Base-by-base conservation (phyloP, 2,329 filamentous ascomycete genomes). In the Stagonosporopsis cucurbitacearum region DNA sequence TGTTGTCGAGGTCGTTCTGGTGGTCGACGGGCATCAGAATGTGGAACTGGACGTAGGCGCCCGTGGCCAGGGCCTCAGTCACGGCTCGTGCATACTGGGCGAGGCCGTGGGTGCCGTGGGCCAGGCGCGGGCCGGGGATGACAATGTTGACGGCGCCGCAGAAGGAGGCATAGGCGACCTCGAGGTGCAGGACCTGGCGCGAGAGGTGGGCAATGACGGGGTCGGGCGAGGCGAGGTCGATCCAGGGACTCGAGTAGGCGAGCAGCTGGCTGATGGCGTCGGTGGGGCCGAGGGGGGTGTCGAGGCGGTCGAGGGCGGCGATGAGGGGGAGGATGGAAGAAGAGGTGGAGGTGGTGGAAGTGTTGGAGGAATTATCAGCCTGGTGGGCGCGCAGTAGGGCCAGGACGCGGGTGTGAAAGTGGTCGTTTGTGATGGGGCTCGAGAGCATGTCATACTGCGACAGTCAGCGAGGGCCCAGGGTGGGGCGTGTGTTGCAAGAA, bases 81-180 rank as follows among this genome's bases (percentile, higher is more conserved):
- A 99, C 84, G 1, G 91, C 90, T 50, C 93, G 88, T 30, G 91
- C 90, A 80, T 92, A 99, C 68, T 92, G 91, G 0, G 88, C 78
- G 69, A 81, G 84, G 15, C 82, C 81, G 50, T 80, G 77, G 37
- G 81, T 82, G 54, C 83, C 82, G 54, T 85, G 81, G 62, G 88
- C 85, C 13, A 86, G 78, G 61, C 84, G 84, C 3, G 95, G 95
- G 0, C 92, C 92, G 1, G 89, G 87, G 26, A 99, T 81, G 46
- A 98, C 80, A 55, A 98, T 82, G 75, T 90, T 96, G 52, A 88
- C 87, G 43, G 95, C 84, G 32, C 96, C 96, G 70, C 92, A 97
- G 77, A 98, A 99, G 60, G 92, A 93, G 61, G 96, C 95, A 77
- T 97, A 99, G 44, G 92, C 90, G 43, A 98, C 84, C 74, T 99